Percentiles rank a stretch among this genome's conserved stretches.
Conservation (phyloP, 148 eudicot genomes). For the Cornus suecica region DNA sequence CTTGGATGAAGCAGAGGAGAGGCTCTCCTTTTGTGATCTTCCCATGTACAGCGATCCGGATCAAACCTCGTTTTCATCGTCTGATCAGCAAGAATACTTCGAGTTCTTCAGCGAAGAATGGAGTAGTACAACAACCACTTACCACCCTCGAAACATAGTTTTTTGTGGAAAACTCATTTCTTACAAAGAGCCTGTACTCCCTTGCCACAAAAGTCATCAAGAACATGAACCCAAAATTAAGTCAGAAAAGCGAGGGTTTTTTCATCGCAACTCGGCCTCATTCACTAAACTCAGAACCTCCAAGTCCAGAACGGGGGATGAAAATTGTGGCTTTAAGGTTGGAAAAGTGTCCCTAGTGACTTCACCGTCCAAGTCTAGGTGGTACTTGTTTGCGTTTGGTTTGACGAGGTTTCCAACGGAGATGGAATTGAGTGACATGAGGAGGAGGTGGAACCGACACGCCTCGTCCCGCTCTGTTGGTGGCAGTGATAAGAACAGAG, state of each 20-base stretch:
- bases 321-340: not conserved
- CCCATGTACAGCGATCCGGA: constrained; percentile 15
- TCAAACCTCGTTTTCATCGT: constrained; percentile 9
- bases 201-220: not conserved
- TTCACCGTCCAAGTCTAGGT: constrained; percentile 1
- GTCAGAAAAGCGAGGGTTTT: not conserved
- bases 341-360: not conserved
- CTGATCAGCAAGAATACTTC: constrained; percentile 22
- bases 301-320: not conserved
- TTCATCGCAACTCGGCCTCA: not conserved
- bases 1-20: constrained; percentile 18
- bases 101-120: constrained; percentile 34
- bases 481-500: not conserved
- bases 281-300: not conserved
- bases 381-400: constrained; percentile 6
- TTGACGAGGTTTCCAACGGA: not conserved
- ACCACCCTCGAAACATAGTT: constrained; percentile 20
- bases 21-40: constrained; percentile 32
- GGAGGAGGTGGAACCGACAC: constrained; percentile 3
- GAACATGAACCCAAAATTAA: not conserved
- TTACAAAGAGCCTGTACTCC: not conserved
- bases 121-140: not conserved
- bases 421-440: constrained; percentile 13
- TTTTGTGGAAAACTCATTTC: not conserved
- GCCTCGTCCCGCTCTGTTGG: not conserved